phyloP scores from a whole-genome alignment of 371 early-diverging fungal genomes.

The Mucor circinelloides region DNA sequence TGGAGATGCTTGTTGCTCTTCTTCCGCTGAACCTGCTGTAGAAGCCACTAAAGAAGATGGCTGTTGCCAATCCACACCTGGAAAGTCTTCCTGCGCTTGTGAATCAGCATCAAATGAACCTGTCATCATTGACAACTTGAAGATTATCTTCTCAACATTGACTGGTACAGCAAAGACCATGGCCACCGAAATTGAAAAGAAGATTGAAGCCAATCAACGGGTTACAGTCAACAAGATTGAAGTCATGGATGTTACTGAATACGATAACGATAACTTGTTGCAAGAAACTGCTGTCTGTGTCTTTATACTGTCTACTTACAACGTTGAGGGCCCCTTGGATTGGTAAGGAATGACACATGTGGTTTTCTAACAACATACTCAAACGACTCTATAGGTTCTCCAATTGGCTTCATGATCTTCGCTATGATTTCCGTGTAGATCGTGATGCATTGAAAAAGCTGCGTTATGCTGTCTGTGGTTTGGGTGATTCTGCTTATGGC shows the following conservation, averaged over 20 bases:
- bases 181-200: conserved; percentile 37
- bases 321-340: conserved; percentile 74
- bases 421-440: conserved; percentile 72
- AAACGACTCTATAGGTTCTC: conserved; percentile 39
- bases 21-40: background rate
- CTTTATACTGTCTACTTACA: conserved; percentile 73
- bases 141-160: conserved; percentile 52
- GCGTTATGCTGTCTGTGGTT: conserved; percentile 74
- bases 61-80: conserved; percentile 1
- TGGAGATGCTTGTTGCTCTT: conserved; percentile 7
- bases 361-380: background rate
- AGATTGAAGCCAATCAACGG: conserved; percentile 14
- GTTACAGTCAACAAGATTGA: conserved; percentile 33
- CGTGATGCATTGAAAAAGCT: conserved; percentile 59
- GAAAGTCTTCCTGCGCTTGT: conserved; percentile 22
- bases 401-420: conserved; percentile 70
- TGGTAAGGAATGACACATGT: conserved; percentile 48
- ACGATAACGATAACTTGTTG: conserved; percentile 72
- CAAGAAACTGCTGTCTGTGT: conserved; percentile 62
- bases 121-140: conserved; percentile 41
- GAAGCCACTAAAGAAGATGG: background rate
- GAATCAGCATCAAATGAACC: conserved; percentile 10
- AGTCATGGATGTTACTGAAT: conserved; percentile 65
- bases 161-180: conserved; percentile 55
- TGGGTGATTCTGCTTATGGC: conserved; percentile 76